phyloP scores from a whole-genome alignment of 1,139 yeast genomes.

The Wickerhamomyces sp. region DNA sequence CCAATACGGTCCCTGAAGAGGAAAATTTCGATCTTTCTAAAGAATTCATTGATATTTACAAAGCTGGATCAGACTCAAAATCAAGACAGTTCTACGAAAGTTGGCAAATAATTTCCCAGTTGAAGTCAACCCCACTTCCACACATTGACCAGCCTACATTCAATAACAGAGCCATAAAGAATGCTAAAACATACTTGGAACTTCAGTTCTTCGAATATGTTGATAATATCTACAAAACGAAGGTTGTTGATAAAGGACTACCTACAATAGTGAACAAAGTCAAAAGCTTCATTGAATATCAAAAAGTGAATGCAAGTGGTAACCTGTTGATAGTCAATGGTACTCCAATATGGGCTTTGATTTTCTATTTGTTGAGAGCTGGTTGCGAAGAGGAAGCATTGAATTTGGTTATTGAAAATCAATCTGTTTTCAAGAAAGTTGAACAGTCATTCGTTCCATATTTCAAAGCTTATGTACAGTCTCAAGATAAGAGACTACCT shows the following conservation, averaged over 20 bases:
- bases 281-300: slow-evolving; percentile 54
- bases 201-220: slow-evolving; percentile 71
- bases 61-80: slow-evolving; percentile 40
- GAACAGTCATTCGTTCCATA: slow-evolving; percentile 83
- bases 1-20: slow-evolving; percentile 33
- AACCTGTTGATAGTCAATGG: slow-evolving; percentile 67
- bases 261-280: slow-evolving; percentile 72
- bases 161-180: slow-evolving; percentile 46
- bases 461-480: slow-evolving; percentile 64
- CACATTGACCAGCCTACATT: slow-evolving; percentile 30
- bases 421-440: slow-evolving; percentile 65
- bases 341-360: slow-evolving; percentile 86
- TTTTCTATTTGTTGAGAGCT: slow-evolving; percentile 78
- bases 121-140: slow-evolving; percentile 29
- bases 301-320: slow-evolving; percentile 38
- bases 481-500: slow-evolving; percentile 50
- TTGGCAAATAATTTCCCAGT: slow-evolving; percentile 49
- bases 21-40: slow-evolving; percentile 25
- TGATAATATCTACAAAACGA: slow-evolving; percentile 64
- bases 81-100: slow-evolving; percentile 61
- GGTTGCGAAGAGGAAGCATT: slow-evolving; percentile 80
- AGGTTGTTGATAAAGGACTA: slow-evolving; percentile 57
- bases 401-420: slow-evolving; percentile 48
- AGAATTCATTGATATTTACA: slow-evolving; percentile 31
- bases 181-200: slow-evolving; percentile 63